Base-by-base conservation (phyloP, 2,329 filamentous ascomycete genomes). In the Sarocladium brachiariae region DNA sequence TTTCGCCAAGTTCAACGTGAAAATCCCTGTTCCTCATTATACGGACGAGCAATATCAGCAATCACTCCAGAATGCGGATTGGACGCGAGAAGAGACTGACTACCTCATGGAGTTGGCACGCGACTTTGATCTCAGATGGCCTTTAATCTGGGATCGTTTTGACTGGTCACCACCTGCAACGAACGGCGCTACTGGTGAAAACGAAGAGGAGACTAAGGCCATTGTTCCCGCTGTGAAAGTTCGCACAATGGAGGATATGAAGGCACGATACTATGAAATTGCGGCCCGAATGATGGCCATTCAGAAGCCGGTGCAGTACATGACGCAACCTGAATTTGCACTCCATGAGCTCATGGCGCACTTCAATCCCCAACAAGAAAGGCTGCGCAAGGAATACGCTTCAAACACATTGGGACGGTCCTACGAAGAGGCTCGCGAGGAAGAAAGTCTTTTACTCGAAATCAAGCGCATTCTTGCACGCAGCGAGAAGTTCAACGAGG, bases 81-180 rank as follows among this genome's bases (percentile, higher is more conserved):
- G 93, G 93, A 85, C 87, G 13, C 89, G 86, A 61, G 86, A 93
- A 59, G 93, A 99, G 69, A 99, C 93, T 8, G 90, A 96, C 63
- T 96, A 96, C 63, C 70, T 99, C 55, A 78, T 97, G 63, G 73
- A 80, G 2, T 65, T 92, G 31, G 87, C 82, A 13, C 77, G 77
- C 52, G 86, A 91, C 43, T 96, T 84, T 62, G 89, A 95, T 62
- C 76, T 96, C 53, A 84, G 93, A 57, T 99, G 93, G 90, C 79
- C 92, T 3, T 67, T 97, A 14, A 88, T 99, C 53, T 89, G 86
- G 75, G 93, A 99, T 66, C 87, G 92, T 52, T 99, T 96, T 70
- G 88, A 95, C 50, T 95, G 81, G 64, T 69, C 65, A 3, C 73
- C 77, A 2, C 69, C 71, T 25, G 63, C 69, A 2, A 66, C 69